These are phyloP conservation scores for Metschnikowia chrysomelidarum DNA, from an alignment of 805 yeast genomes.

Conservation along the genomic window DNA sequence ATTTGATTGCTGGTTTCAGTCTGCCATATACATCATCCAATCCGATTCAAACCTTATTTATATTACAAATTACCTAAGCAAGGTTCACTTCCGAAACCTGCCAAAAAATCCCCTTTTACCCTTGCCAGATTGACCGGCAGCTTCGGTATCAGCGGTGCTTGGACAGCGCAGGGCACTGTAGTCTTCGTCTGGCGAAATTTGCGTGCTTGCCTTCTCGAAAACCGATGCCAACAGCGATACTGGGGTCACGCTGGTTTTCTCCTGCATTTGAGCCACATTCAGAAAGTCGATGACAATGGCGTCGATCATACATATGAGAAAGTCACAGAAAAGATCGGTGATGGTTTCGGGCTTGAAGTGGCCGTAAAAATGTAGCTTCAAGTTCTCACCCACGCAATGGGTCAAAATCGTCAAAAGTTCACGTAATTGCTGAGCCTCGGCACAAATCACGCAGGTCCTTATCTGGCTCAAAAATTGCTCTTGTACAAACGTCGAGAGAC, in stretches of 20 bases:
- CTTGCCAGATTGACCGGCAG: neutral
- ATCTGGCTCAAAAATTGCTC: conserved; percentile 5
- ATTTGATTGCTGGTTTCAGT: too few relatives aligned
- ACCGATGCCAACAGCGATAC: conserved; percentile 1
- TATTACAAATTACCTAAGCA: too few relatives aligned
- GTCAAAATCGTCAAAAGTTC: conserved; percentile 9
- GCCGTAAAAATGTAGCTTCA: conserved; percentile 14
- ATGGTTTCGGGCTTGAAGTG: conserved; percentile 6
- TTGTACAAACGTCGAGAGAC: conserved; percentile 6
- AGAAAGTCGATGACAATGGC: conserved; percentile 3
- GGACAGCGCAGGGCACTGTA: neutral
- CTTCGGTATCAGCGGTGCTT: neutral
- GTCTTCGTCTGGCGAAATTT: too few relatives aligned
- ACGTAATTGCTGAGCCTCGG: conserved; percentile 7
- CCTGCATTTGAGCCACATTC: neutral
- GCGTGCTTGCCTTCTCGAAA: too few relatives aligned
- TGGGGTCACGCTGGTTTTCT: neutral
- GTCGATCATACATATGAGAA: conserved; percentile 2
- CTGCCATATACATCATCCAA: too few relatives aligned
- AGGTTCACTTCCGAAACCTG: neutral
- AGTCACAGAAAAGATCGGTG: conserved; percentile 6
- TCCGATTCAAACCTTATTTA: too few relatives aligned
- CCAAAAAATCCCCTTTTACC: conserved; percentile 1
- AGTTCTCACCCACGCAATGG: conserved; percentile 11
- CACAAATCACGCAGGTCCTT: conserved; percentile 1